Percentiles rank a stretch among this genome's conserved stretches.
Conservation (phyloP, 148 eudicot genomes). For the Dianthus caryophyllus region DNA sequence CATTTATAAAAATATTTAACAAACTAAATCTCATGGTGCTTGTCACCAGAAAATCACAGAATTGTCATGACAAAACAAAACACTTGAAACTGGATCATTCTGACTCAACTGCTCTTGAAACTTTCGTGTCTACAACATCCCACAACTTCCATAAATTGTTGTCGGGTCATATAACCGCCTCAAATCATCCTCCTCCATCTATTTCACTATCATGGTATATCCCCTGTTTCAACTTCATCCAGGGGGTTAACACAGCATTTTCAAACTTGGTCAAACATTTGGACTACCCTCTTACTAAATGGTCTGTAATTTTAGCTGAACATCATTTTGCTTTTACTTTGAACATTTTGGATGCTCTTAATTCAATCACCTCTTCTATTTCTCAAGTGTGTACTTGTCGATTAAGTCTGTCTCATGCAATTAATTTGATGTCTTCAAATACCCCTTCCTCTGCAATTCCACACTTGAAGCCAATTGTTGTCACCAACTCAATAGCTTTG, state of each 20-base stretch:
- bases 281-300: conserved; percentile 50
- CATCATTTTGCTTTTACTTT: conserved; percentile 49
- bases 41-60: conserved; percentile 30
- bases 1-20: neutral
- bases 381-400: conserved; percentile 44
- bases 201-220: conserved; percentile 34
- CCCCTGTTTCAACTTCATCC: conserved; percentile 35
- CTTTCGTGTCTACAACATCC: conserved; percentile 35
- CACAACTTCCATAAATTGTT: conserved; percentile 25
- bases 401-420: conserved; percentile 37
- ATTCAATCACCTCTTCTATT: conserved; percentile 38
- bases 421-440: conserved; percentile 25
- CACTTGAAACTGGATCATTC: conserved; percentile 34
- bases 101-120: conserved; percentile 27
- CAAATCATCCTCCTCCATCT: conserved; percentile 7
- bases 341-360: conserved; percentile 43
- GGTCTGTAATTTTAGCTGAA: conserved; percentile 39
- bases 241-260: conserved; percentile 44
- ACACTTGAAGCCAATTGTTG: conserved; percentile 20
- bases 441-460: conserved; percentile 15
- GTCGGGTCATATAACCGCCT: conserved; percentile 23
- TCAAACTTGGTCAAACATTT: conserved; percentile 45
- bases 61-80: conserved; percentile 5
- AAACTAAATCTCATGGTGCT: conserved; percentile 35
- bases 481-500: conserved; percentile 8